Evolutionary conservation across 495 filamentous ascomycete species (phyloP).

Genomic region (Hyaloscypha finlandica): DNA sequence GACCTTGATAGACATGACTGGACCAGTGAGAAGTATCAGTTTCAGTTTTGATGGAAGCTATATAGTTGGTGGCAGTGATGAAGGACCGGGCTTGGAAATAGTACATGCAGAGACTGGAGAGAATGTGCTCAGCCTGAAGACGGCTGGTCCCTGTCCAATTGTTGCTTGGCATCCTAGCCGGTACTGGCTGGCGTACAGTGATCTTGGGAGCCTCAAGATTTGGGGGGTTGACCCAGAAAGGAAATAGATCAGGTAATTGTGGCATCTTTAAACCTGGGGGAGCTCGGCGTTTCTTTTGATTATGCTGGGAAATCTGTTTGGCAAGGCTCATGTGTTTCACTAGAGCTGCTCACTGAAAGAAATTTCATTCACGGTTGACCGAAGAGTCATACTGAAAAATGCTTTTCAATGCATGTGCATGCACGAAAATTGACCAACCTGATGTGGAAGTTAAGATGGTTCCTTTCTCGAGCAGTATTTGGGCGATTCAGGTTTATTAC

Average conservation of each 20-base stretch:
- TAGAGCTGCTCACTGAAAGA: background rate
- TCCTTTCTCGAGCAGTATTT: background rate
- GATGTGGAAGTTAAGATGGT: background rate
- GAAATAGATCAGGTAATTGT: conserved; percentile 19
- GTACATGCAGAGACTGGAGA: conserved; percentile 90
- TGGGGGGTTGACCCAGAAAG: conserved; percentile 29
- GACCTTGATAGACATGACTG: conserved; percentile 75
- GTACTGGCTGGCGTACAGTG: conserved; percentile 90
- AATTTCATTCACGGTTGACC: background rate
- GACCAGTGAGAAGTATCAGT: conserved; percentile 79
- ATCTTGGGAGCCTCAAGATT: conserved; percentile 78
- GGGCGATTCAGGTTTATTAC: background rate
- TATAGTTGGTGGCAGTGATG: conserved; percentile 82
- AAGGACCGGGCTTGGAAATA: conserved; percentile 70
- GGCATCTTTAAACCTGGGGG: background rate
- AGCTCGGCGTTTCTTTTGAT: background rate
- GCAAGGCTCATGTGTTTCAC: background rate
- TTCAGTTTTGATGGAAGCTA: conserved; percentile 93
- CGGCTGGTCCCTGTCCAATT: conserved; percentile 59
- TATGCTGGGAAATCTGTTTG: background rate
- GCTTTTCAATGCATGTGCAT: background rate
- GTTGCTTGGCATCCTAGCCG: conserved; percentile 89
- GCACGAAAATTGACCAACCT: conserved; percentile 1
- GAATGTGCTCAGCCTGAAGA: conserved; percentile 76
- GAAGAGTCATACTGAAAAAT: background rate